Evolutionary conservation across 495 filamentous ascomycete species (phyloP).

Genomic region (Tuber microsphaerosporum): DNA sequence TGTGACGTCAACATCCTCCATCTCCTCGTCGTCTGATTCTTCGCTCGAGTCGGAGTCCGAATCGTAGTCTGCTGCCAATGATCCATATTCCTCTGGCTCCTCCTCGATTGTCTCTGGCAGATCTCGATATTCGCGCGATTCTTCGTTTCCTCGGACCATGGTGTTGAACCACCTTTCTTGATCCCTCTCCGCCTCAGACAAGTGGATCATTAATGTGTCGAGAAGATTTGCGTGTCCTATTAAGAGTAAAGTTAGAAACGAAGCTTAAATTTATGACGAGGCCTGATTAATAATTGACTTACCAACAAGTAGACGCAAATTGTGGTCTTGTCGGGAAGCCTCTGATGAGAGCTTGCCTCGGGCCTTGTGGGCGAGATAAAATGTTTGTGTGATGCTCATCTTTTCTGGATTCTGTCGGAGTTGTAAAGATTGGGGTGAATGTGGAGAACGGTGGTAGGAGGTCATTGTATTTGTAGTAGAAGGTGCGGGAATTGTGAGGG

Average conservation of each 20-base stretch:
- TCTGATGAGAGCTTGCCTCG: constrained; percentile 89
- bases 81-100: constrained; percentile 63
- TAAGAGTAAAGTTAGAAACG: constrained; percentile 22
- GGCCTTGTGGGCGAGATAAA: constrained; percentile 94
- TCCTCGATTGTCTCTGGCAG: constrained; percentile 77
- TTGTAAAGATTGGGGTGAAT: constrained; percentile 28
- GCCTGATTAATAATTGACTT: constrained; percentile 12
- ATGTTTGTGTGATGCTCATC: constrained; percentile 96
- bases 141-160: constrained; percentile 68
- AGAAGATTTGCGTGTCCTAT: constrained; percentile 90
- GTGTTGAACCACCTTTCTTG: constrained; percentile 98
- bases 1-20: constrained; percentile 28
- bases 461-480: constrained; percentile 35
- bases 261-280: not conserved
- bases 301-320: constrained; percentile 81
- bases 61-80: constrained; percentile 49
- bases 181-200: constrained; percentile 86
- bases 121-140: constrained; percentile 55
- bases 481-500: constrained; percentile 9
- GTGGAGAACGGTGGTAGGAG: constrained; percentile 23
- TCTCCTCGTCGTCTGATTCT: constrained; percentile 44
- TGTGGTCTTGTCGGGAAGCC: constrained; percentile 82
- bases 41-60: constrained; percentile 43
- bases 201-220: constrained; percentile 90
- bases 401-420: constrained; percentile 46